A percentile compares a stretch with the other conserved stretches of the same genome.
Conservation (phyloP, 1,284 basidiomycete species). For the Sanghuangporus weigelae region DNA sequence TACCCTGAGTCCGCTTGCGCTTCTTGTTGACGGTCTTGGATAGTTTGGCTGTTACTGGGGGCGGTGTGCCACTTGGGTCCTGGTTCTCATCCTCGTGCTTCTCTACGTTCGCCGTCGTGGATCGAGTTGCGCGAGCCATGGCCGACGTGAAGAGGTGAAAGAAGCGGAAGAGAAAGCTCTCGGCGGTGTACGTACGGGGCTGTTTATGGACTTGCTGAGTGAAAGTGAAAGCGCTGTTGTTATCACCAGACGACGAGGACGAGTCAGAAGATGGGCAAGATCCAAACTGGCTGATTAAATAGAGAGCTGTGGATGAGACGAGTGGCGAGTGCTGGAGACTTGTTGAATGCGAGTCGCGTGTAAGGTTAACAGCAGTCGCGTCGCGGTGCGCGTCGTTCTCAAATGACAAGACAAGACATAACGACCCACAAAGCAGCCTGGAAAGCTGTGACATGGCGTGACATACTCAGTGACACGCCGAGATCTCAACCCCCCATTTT, state of each 20-base stretch:
- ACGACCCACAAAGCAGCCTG: background rate
- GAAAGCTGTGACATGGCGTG: background rate
- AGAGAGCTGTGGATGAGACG: background rate
- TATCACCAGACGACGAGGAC: background rate
- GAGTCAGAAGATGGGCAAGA: background rate
- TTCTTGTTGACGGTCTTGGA: constrained; percentile 45
- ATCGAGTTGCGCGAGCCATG: constrained; percentile 73
- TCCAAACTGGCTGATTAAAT: background rate
- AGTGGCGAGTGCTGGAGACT: background rate
- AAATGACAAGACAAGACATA: background rate
- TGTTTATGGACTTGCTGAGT: background rate
- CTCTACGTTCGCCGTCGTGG: constrained; percentile 39
- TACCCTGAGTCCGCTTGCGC: constrained; percentile 51
- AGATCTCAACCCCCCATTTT: background rate
- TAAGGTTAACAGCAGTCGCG: background rate
- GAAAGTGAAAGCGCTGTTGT: background rate
- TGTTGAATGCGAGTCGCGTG: constrained; percentile 3
- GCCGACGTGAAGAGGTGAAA: background rate
- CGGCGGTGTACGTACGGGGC: background rate
- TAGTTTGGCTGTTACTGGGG: constrained; percentile 21
- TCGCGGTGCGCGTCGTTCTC: constrained; percentile 13
- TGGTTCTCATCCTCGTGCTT: constrained; percentile 28
- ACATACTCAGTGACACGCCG: background rate
- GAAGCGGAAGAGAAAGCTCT: background rate
- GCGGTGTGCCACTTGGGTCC: constrained; percentile 7